phyloP scores from a whole-genome alignment of 768 basidiomycete species.

The Trametes punicea region DNA sequence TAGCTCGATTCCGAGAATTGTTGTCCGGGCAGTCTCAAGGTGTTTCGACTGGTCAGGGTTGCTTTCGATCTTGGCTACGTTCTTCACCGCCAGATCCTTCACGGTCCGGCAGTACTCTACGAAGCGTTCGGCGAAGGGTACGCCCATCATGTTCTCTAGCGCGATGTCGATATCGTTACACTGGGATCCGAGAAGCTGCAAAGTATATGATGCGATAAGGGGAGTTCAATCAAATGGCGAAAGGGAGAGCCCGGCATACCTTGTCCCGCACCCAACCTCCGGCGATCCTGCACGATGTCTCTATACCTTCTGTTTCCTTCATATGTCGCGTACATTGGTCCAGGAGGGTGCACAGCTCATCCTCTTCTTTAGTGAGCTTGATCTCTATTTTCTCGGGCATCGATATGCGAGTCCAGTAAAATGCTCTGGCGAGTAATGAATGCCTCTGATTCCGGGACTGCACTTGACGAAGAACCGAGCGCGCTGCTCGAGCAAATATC shows the following conservation, averaged over 20 bases:
- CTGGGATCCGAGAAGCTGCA: slow-evolving; percentile 71
- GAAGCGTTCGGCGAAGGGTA: slow-evolving; percentile 81
- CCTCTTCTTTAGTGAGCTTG: slow-evolving; percentile 64
- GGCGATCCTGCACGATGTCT: slow-evolving; percentile 81
- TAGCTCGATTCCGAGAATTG: slow-evolving; percentile 74
- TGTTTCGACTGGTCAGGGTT: slow-evolving; percentile 99
- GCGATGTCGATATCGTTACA: slow-evolving; percentile 96
- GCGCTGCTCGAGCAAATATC: neutral
- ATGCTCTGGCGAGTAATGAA: neutral
- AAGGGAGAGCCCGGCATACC: slow-evolving; percentile 45
- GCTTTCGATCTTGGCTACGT: slow-evolving; percentile 79
- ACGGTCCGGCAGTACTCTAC: slow-evolving; percentile 53
- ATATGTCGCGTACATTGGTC: slow-evolving; percentile 69
- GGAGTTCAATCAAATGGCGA: neutral
- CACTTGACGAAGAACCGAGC: neutral
- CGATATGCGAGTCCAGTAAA: slow-evolving; percentile 26
- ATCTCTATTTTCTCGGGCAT: slow-evolving; percentile 38
- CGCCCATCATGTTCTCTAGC: slow-evolving; percentile 84
- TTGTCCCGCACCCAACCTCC: slow-evolving; percentile 99
- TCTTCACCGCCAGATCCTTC: slow-evolving; percentile 51
- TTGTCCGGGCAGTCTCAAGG: slow-evolving; percentile 89
- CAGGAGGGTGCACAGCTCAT: slow-evolving; percentile 68
- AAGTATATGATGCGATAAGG: neutral
- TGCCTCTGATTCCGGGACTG: neutral
- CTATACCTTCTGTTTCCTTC: slow-evolving; percentile 47